Base-by-base conservation (phyloP, 1,284 basidiomycete species). In the Sparassis latifolia region DNA sequence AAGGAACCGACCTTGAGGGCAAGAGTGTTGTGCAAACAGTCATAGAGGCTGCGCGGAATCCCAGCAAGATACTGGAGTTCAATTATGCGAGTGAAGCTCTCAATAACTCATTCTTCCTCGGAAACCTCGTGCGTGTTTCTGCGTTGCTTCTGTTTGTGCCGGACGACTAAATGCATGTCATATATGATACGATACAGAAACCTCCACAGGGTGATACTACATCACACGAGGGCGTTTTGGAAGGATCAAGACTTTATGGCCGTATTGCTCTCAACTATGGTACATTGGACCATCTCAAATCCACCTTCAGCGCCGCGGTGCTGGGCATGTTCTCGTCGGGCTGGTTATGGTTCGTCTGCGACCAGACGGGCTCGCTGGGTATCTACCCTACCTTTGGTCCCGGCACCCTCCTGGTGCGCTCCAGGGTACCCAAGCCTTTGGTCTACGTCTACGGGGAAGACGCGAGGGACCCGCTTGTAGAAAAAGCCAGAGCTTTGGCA, bases 21-120 rank as follows among this genome's bases (percentile, higher is more conserved):
- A 70, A 75, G 58, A 78, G 73, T 42, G 78, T 95, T 38, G 78
- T 80, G 0, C 84, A 97, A 59, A 87, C 89, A 12, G 79, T 95
- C 38, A 80, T 92, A 37, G 76, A 78, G 47, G 80, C 89, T 3
- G 81, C 92, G 2, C 65, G 70, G 33, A 75, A 84, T 48, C 79
- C 80, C 40, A 73, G 77, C 37, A 72, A 82, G 54, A 78, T 84
- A 3, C 71, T 95, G 44, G 83, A 84, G 37, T 98, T 95, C 73
- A 97, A 92, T 71, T 93, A 95, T 63, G 93, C 94, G 2, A 89
- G 88, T 55, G 80, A 92, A 48, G 92, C 96, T 9, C 74, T 97
- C 56, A 99, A 99, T 74, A 98, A 97, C 68, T 86, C 84, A 62
- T 99, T 93, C 77, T 99, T 98, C 77, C 78, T 99, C 31, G 80